Evolutionary conservation across 495 filamentous ascomycete species (phyloP).

Genomic region (Hypoxylon fuscum): DNA sequence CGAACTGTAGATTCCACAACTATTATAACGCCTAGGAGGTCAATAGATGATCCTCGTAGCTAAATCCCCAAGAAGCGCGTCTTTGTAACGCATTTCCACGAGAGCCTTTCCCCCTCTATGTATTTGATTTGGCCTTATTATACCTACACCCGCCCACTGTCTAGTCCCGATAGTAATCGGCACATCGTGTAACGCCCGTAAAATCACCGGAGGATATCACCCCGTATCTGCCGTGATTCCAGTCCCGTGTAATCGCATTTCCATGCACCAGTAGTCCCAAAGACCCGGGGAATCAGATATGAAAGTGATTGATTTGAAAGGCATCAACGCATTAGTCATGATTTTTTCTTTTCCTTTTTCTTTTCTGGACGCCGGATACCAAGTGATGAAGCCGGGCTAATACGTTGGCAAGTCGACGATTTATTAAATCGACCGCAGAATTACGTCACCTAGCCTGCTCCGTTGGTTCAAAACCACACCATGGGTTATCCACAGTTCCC

Average conservation of each 20-base stretch:
- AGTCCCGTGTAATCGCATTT: slow-evolving; percentile 18
- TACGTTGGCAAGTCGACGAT: slow-evolving; percentile 10
- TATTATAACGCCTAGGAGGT: slow-evolving; percentile 2
- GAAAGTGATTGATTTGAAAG: slow-evolving; percentile 17
- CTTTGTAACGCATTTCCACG: slow-evolving; percentile 10
- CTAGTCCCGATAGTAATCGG: slow-evolving; percentile 27
- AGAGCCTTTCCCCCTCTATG: slow-evolving; percentile 36
- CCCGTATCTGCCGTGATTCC: slow-evolving; percentile 29
- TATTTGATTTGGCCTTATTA: slow-evolving; percentile 1
- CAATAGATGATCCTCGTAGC: slow-evolving; percentile 1
- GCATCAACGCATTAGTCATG: slow-evolving; percentile 18
- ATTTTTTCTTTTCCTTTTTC: too few relatives aligned
- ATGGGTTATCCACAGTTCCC: not conserved
- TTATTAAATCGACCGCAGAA: not conserved
- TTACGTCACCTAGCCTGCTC: not conserved
- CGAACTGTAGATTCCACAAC: not conserved
- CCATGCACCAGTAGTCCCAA: slow-evolving; percentile 14
- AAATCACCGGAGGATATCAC: slow-evolving; percentile 21
- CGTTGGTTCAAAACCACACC: not conserved
- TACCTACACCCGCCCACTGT: slow-evolving; percentile 12
- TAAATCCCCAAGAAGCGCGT: not conserved
- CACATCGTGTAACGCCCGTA: slow-evolving; percentile 22
- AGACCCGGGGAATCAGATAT: slow-evolving; percentile 6
- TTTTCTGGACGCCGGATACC: slow-evolving; percentile 14
- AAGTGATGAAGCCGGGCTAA: not conserved